Percentiles rank a stretch among this genome's conserved stretches.
These are phyloP conservation scores for Colletotrichum abscissum DNA, from an alignment of 2,329 filamentous ascomycete species.

Conservation along the genomic window DNA sequence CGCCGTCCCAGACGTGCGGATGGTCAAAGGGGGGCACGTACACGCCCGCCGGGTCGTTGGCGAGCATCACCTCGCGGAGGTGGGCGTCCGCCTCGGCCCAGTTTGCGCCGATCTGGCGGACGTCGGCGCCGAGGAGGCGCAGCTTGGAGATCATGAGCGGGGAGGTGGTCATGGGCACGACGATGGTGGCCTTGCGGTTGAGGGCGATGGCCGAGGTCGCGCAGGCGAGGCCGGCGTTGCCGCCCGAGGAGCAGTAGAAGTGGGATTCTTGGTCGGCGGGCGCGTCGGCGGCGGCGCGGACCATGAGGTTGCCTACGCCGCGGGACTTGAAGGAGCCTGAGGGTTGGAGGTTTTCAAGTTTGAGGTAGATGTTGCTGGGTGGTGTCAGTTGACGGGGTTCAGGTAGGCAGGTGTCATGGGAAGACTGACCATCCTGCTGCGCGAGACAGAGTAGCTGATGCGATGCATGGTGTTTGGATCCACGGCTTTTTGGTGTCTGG, in stretches of 20 bases:
- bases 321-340: slow-evolving; percentile 88
- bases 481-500: slow-evolving; percentile 64
- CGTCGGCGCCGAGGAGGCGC: slow-evolving; percentile 72
- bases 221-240: slow-evolving; percentile 87
- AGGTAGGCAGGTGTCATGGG: slow-evolving; percentile 21
- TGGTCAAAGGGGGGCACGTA: slow-evolving; percentile 80
- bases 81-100: slow-evolving; percentile 78
- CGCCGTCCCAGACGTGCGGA: slow-evolving; percentile 74
- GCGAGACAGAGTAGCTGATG: slow-evolving; percentile 74
- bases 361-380: slow-evolving; percentile 82
- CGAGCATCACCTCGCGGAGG: slow-evolving; percentile 69
- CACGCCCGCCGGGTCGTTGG: slow-evolving; percentile 62
- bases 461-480: slow-evolving; percentile 78
- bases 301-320: slow-evolving; percentile 79
- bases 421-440: slow-evolving; percentile 75
- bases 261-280: slow-evolving; percentile 56
- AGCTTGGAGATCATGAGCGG: slow-evolving; percentile 79
- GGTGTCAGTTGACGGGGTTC: slow-evolving; percentile 11
- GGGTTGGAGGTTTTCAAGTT: slow-evolving; percentile 87
- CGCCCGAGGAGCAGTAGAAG: slow-evolving; percentile 85
- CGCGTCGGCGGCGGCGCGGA: slow-evolving; percentile 53
- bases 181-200: slow-evolving; percentile 76
- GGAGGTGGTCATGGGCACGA: slow-evolving; percentile 75
- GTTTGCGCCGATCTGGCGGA: slow-evolving; percentile 74
- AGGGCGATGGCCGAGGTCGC: slow-evolving; percentile 77